Evolutionary conservation across 2,329 filamentous ascomycete species (phyloP).

Genomic region (Alternaria postmessia): DNA sequence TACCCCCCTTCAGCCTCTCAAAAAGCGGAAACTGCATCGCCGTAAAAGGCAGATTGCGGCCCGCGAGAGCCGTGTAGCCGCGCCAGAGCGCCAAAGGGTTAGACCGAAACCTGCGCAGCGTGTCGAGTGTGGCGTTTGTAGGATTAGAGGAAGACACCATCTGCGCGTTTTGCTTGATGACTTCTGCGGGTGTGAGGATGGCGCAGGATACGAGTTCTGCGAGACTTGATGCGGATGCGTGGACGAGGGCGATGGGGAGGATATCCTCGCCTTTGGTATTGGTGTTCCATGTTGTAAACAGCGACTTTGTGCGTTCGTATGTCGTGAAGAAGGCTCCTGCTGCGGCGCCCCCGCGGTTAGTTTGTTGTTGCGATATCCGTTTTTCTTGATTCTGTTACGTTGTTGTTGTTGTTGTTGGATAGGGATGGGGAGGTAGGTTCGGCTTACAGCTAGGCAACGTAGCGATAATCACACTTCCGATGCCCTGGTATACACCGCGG

Average conservation of each 20-base stretch:
- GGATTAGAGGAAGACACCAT: constrained; percentile 64
- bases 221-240: constrained; percentile 75
- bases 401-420: too few species aligned
- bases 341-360: constrained; percentile 42
- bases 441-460: constrained; percentile 81
- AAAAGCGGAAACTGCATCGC: constrained; percentile 90
- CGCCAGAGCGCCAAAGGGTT: constrained; percentile 65
- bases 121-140: constrained; percentile 63
- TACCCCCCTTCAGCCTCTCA: constrained; percentile 69
- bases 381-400: background rate
- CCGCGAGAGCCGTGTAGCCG: constrained; percentile 83
- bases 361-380: too few species aligned
- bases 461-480: constrained; percentile 83
- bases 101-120: constrained; percentile 64
- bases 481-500: constrained; percentile 83
- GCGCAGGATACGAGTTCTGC: constrained; percentile 87
- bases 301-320: constrained; percentile 78
- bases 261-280: constrained; percentile 46
- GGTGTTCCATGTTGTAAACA: constrained; percentile 62
- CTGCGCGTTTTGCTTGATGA: constrained; percentile 93
- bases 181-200: constrained; percentile 86
- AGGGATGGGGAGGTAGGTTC: background rate
- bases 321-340: constrained; percentile 90
- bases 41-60: constrained; percentile 85
- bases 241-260: constrained; percentile 73